Evolutionary conservation across 345 rosid species (phyloP).

Genomic region (Aquilaria malaccensis): DNA sequence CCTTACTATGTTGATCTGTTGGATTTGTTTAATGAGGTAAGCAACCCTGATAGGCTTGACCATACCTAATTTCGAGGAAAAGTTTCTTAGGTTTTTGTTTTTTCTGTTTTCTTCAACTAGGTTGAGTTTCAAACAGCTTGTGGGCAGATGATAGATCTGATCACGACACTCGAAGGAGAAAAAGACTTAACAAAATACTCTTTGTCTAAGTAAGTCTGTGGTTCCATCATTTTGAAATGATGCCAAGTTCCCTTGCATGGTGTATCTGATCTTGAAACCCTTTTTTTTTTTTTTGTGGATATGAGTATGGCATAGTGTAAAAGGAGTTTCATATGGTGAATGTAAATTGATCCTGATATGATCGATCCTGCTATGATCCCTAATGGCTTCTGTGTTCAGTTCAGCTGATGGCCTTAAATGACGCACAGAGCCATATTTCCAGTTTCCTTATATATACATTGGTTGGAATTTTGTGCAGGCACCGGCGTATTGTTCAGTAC

Average conservation of each 20-base stretch:
- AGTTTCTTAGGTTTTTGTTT: not conserved
- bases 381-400: no score
- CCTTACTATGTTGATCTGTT: conserved; percentile 46
- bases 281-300: no score
- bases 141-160: conserved; percentile 86
- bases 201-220: conserved; percentile 46
- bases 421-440: not conserved
- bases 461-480: conserved; percentile 39
- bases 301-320: no score
- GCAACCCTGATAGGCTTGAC: not conserved
- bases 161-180: conserved; percentile 61
- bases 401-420: not conserved
- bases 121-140: conserved; percentile 71
- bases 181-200: conserved; percentile 64
- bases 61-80: not conserved
- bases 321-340: no score
- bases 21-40: conserved; percentile 56
- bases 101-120: conserved; percentile 24
- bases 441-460: conserved; percentile 1
- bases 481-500: conserved; percentile 72
- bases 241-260: no score
- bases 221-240: not conserved
- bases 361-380: no score
- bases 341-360: no score
- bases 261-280: no score